Evolutionary conservation across 2,329 filamentous ascomycete genomes (phyloP).

Genomic region (Zasmidium angulare): DNA sequence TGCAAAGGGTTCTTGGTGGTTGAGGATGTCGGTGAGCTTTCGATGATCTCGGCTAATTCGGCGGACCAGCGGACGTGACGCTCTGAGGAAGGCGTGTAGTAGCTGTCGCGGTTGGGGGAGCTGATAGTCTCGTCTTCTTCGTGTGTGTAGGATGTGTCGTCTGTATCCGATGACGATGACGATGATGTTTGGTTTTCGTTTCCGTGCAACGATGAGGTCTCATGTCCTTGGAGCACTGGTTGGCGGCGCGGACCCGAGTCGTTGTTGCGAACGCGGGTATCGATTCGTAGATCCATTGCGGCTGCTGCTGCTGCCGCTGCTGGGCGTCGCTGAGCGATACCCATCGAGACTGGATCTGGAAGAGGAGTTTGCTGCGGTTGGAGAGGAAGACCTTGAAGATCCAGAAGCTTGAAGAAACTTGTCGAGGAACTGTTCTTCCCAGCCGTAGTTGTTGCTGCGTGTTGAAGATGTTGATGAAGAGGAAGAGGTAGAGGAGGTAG

Average conservation of each 20-base stretch:
- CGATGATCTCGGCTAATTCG: background rate
- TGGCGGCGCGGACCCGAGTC: background rate
- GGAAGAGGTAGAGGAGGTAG: background rate
- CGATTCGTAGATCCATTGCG: background rate
- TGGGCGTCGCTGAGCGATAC: background rate
- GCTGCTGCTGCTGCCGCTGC: background rate
- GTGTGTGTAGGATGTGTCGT: background rate
- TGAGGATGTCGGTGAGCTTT: background rate
- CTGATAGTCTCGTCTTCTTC: background rate
- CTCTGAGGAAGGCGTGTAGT: background rate
- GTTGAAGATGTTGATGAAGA: background rate
- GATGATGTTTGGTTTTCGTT: background rate
- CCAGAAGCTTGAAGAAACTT: constrained; percentile 19
- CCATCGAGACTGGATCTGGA: background rate
- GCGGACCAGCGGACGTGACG: constrained; percentile 5
- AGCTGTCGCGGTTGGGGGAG: background rate
- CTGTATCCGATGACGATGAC: background rate
- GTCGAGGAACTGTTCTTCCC: constrained; percentile 16
- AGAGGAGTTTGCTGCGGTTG: background rate
- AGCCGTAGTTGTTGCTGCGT: constrained; percentile 1
- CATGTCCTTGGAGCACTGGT: background rate
- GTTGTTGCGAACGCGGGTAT: background rate
- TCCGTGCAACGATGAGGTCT: too few species aligned
- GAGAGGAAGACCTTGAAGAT: constrained; percentile 9
- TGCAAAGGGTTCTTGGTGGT: background rate